Evolutionary conservation across 495 filamentous ascomycete species (phyloP).

Genomic region (Parathielavia appendiculata): DNA sequence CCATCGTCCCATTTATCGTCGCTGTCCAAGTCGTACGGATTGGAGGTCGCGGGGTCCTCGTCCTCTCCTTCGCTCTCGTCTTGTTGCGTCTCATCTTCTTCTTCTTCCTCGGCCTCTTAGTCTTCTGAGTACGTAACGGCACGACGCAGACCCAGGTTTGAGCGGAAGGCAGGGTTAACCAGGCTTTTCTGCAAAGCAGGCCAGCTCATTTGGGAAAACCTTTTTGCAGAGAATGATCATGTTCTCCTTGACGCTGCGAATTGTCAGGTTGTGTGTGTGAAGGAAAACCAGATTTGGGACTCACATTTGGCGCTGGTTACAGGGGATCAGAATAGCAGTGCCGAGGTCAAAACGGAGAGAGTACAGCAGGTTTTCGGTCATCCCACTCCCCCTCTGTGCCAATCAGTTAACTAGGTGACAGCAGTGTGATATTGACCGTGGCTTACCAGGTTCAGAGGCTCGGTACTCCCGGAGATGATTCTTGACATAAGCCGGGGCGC

Average conservation of each 20-base stretch:
- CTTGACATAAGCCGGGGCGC: constrained; percentile 6
- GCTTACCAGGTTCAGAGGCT: constrained; percentile 22
- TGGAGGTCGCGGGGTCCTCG: neutral
- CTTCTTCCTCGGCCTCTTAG: neutral
- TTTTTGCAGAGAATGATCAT: constrained; percentile 12
- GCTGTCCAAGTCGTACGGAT: neutral
- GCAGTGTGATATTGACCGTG: neutral
- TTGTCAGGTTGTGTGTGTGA: neutral
- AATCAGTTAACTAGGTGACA: neutral
- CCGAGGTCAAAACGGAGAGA: constrained; percentile 17
- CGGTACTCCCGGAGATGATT: constrained; percentile 16
- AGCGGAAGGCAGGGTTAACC: neutral
- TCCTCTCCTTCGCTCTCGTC: neutral
- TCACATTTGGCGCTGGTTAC: constrained; percentile 11
- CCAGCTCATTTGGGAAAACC: constrained; percentile 3
- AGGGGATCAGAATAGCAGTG: constrained; percentile 11
- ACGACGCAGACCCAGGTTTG: neutral
- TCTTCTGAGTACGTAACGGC: neutral
- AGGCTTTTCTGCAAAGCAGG: constrained; percentile 4
- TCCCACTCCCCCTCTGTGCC: constrained; percentile 30
- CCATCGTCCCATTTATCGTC: neutral
- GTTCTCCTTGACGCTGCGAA: constrained; percentile 9
- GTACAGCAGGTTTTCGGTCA: constrained; percentile 31
- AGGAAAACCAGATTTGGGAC: neutral
- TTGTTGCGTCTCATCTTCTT: constrained; percentile 1